Base-by-base conservation (phyloP, 768 basidiomycete species). In the Kwoniella europaea region DNA sequence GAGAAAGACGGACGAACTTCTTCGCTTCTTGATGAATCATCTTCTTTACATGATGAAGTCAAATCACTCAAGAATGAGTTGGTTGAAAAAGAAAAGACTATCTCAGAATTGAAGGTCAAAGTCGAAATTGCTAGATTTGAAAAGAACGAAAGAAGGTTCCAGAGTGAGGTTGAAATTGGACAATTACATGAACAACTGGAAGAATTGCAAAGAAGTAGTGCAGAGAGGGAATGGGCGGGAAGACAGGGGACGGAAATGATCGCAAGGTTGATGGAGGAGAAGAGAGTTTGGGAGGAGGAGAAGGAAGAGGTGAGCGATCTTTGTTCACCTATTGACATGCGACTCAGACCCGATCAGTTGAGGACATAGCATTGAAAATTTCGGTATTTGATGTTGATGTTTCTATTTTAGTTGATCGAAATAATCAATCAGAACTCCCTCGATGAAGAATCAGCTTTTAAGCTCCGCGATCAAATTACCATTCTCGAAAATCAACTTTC, bases 21-120 rank as follows among this genome's bases (percentile, higher is more conserved):
- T 10, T 24, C 18, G 6, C 41, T 60, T 18, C 13, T 44, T n/a
- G 10, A 18, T 10, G 41, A 67, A 15, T 20, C 56, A 16, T 12
- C 2, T 12, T 13, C 41, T 9, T 3, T 44, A 27, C 52, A 50
- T 12, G 35, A 42, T 7, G 18, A 46, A 2, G 41, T 68, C 6
- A 52, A 44, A 42, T 18, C 46, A 4, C 54, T 41, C n/a, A 67
- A 59, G 12, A 5, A 42, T 5, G 44, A 58, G 13, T 27, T 58
- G 10, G 41, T 69, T 3, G 65, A 74, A 42, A 71, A 71, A 59
- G 76, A 77, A 3, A 44, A 22, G 50, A 43, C 43, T 13, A 62
- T 77, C 22, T 29, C 46, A 29, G 69, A 56, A 16, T 62, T 76
- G 46, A 60, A 63, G 15, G 73, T 76, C n/a, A 73, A 74, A 59